Percentiles rank a stretch among this genome's conserved stretches.
Conservation (phyloP, 2,329 filamentous ascomycete genomes). For the Colletotrichum truncatum region DNA sequence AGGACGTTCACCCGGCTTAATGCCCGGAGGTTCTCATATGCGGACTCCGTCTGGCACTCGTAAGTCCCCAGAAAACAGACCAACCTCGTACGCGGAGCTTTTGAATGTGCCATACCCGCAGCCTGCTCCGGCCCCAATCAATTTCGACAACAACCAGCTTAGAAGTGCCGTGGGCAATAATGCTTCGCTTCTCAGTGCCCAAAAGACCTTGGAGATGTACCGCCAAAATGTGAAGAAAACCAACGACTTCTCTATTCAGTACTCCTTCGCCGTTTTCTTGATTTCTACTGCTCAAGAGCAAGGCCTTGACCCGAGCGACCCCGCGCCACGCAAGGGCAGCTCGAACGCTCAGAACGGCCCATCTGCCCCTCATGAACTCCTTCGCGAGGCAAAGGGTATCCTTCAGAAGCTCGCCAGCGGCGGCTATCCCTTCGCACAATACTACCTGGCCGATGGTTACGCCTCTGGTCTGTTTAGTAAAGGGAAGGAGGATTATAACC, state of each 20-base stretch:
- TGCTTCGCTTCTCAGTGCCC: slow-evolving; percentile 88
- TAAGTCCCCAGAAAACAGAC: slow-evolving; percentile 64
- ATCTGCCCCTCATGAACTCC: slow-evolving; percentile 69
- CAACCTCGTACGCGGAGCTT: slow-evolving; percentile 66
- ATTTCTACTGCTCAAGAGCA: slow-evolving; percentile 88
- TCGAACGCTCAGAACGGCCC: slow-evolving; percentile 57
- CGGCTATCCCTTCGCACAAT: slow-evolving; percentile 96
- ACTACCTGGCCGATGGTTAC: slow-evolving; percentile 95
- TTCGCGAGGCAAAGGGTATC: slow-evolving; percentile 89
- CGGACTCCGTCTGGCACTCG: slow-evolving; percentile 59
- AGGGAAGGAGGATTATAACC: slow-evolving; percentile 89
- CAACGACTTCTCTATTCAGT: slow-evolving; percentile 87
- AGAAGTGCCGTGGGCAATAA: slow-evolving; percentile 85
- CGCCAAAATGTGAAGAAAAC: slow-evolving; percentile 97
- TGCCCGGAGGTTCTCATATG: slow-evolving; percentile 51
- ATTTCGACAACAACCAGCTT: slow-evolving; percentile 83
- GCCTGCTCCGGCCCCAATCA: slow-evolving; percentile 71
- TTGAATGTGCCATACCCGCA: slow-evolving; percentile 82
- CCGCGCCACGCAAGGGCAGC: slow-evolving; percentile 53
- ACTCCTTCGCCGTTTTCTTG: slow-evolving; percentile 96
- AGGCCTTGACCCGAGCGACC: slow-evolving; percentile 62
- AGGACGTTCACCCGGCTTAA: slow-evolving; percentile 67
- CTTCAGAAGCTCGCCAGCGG: slow-evolving; percentile 85
- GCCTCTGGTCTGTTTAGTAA: slow-evolving; percentile 96
- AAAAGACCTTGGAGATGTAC: slow-evolving; percentile 98